Conservation (phyloP, 2,329 filamentous ascomycete genomes). For the Diaporthe humulicola region DNA sequence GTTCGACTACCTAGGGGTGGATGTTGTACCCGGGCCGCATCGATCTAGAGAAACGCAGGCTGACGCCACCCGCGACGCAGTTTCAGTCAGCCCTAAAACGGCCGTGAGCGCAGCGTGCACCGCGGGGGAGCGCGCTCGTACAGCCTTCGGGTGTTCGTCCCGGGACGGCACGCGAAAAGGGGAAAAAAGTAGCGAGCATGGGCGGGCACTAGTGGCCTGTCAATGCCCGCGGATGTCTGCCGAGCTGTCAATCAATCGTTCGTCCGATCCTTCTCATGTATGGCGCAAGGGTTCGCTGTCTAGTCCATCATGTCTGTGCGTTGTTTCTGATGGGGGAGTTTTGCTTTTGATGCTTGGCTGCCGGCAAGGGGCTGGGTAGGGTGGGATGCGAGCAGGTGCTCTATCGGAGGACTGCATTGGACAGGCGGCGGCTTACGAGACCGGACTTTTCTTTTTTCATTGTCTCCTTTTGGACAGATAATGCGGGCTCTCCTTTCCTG, state of each 20-base stretch:
- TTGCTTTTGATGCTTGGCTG: constrained; percentile 10
- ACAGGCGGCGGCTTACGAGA: not conserved
- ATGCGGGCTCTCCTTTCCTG: not conserved
- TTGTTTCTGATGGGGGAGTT: not conserved
- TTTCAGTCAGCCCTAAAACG: constrained; percentile 19
- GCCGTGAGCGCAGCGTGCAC: not conserved
- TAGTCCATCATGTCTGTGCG: not conserved
- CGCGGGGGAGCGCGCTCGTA: not conserved
- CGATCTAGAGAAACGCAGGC: not conserved
- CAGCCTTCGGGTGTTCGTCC: not conserved
- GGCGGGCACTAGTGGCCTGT: not conserved
- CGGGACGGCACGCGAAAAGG: too few species aligned
- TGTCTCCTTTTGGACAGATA: not conserved
- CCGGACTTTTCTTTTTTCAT: not conserved
- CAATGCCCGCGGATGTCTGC: not conserved
- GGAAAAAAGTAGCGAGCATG: not conserved
- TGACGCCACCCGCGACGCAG: not conserved
- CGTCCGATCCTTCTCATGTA: not conserved
- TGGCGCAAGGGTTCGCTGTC: not conserved
- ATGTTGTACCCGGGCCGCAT: not conserved
- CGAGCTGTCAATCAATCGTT: not conserved
- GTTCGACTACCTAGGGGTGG: not conserved
- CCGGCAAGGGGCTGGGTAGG: not conserved
- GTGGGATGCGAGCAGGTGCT: not conserved
- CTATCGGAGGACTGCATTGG: not conserved